A percentile compares a stretch with the other conserved stretches of the same genome.
Evolutionary conservation across 805 yeast genomes (phyloP).

Genomic region (Teunomyces gatunensis): DNA sequence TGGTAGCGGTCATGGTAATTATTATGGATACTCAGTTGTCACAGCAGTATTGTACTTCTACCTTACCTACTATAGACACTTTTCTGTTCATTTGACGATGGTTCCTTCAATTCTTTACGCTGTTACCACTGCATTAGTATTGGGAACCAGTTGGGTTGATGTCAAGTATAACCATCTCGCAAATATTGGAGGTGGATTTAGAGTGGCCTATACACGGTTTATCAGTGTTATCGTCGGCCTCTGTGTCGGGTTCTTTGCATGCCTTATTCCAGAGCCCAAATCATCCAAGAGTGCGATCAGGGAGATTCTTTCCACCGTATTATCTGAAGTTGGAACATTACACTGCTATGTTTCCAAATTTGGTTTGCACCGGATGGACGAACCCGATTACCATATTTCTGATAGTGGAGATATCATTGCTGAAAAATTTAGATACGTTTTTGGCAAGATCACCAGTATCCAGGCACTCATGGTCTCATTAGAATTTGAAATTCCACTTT

Average conservation of each 20-base stretch:
- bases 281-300: slow-evolving; percentile 28
- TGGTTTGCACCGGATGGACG: slow-evolving; percentile 20
- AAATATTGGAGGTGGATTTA: slow-evolving; percentile 27
- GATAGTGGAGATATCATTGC: slow-evolving; percentile 20
- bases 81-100: slow-evolving; percentile 24
- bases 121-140: slow-evolving; percentile 27
- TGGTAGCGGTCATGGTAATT: slow-evolving; percentile 23
- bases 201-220: slow-evolving; percentile 26
- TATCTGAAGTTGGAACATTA: slow-evolving; percentile 25
- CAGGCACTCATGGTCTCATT: slow-evolving; percentile 23
- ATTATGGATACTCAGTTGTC: slow-evolving; percentile 30
- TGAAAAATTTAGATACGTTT: slow-evolving; percentile 18
- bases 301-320: slow-evolving; percentile 17
- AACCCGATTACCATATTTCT: slow-evolving; percentile 17
- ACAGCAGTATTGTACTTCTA: slow-evolving; percentile 23
- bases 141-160: slow-evolving; percentile 35
- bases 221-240: slow-evolving; percentile 29
- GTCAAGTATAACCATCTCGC: slow-evolving; percentile 13
- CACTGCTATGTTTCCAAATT: slow-evolving; percentile 29
- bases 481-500: slow-evolving; percentile 26
- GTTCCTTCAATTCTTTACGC: slow-evolving; percentile 26
- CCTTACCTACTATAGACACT: slow-evolving; percentile 27
- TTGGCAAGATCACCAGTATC: slow-evolving; percentile 19
- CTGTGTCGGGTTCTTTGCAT: slow-evolving; percentile 27
- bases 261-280: slow-evolving; percentile 28